phyloP scores from a whole-genome alignment of 1,284 basidiomycete species.

The Leccinum fuscescens region DNA sequence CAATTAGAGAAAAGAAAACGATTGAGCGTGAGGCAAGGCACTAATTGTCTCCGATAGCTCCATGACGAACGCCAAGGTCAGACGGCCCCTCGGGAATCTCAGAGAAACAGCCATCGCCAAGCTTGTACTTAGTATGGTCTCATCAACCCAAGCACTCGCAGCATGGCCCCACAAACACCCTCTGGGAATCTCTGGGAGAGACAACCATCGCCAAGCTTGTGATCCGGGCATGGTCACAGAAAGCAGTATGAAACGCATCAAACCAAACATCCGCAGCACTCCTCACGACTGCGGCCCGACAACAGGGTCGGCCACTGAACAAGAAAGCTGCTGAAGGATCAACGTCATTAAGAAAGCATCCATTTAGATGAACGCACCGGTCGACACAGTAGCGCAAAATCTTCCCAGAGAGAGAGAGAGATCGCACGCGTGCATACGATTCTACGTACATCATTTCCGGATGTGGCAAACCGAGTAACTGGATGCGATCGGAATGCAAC shows the following conservation, averaged over 20 bases:
- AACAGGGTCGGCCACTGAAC: conserved; percentile 81
- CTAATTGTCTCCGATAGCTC: background rate
- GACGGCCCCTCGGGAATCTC: background rate
- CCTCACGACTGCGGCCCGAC: conserved; percentile 40
- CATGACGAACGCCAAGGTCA: conserved; percentile 25
- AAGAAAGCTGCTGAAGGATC: conserved; percentile 57
- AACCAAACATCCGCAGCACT: conserved; percentile 66
- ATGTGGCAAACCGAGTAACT: conserved; percentile 76
- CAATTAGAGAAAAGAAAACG: background rate
- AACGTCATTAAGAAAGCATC: background rate
- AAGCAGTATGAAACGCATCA: conserved; percentile 31
- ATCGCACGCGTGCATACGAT: conserved; percentile 87
- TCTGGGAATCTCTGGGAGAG: conserved; percentile 5
- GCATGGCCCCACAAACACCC: conserved; percentile 25
- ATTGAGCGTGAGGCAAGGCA: background rate
- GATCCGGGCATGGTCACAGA: background rate
- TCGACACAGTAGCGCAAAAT: conserved; percentile 82
- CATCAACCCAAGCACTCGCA: conserved; percentile 65
- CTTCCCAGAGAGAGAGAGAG: conserved; percentile 83
- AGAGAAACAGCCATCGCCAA: background rate
- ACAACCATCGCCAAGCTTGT: background rate
- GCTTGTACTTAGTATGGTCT: background rate
- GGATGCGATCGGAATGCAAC: conserved; percentile 9
- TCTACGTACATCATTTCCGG: conserved; percentile 89
- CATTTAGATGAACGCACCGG: conserved; percentile 45